Evolutionary conservation across 1,284 basidiomycete species (phyloP).

Genomic region (Neotropicomus parvogracilis): DNA sequence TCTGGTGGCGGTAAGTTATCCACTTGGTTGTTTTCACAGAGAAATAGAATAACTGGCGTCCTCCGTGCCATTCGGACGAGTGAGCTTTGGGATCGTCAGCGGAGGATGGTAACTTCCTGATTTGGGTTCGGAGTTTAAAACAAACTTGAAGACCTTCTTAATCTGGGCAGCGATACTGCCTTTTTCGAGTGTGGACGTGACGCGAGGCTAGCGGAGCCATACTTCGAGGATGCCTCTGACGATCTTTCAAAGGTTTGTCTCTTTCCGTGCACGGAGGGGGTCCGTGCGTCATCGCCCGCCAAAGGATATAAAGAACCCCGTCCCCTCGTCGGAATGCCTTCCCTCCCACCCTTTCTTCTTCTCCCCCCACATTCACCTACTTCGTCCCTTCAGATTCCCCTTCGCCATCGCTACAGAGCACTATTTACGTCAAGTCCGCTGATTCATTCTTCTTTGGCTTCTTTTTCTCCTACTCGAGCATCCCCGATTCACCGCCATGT

Average conservation of each 20-base stretch:
- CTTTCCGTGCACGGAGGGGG: slow-evolving; percentile 23
- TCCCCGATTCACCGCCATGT: slow-evolving; percentile 29
- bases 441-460: slow-evolving; percentile 11
- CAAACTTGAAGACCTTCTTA: slow-evolving; percentile 29
- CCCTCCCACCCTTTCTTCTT: slow-evolving; percentile 10
- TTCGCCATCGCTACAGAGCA: slow-evolving; percentile 10
- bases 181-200: slow-evolving; percentile 7
- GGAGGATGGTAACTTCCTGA: slow-evolving; percentile 17
- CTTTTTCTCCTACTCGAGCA: slow-evolving; percentile 12
- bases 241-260: slow-evolving; percentile 16
- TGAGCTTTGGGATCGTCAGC: slow-evolving; percentile 10
- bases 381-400: slow-evolving; percentile 16
- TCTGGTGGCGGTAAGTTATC: no score
- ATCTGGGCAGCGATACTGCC: slow-evolving; percentile 21
- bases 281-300: slow-evolving; percentile 27
- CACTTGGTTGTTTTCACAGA: no score
- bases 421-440: slow-evolving; percentile 27
- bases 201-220: slow-evolving; percentile 23
- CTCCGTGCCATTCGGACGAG: background rate
- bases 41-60: no score
- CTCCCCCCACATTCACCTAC: slow-evolving; percentile 16
- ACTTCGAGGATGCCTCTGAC: slow-evolving; percentile 25
- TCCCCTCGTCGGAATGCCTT: slow-evolving; percentile 11
- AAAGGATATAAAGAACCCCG: slow-evolving; percentile 26
- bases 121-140: slow-evolving; percentile 20